These are phyloP conservation scores for Avena eriantha DNA, from an alignment of 176 grass and related monocot species.

Conservation along the genomic window DNA sequence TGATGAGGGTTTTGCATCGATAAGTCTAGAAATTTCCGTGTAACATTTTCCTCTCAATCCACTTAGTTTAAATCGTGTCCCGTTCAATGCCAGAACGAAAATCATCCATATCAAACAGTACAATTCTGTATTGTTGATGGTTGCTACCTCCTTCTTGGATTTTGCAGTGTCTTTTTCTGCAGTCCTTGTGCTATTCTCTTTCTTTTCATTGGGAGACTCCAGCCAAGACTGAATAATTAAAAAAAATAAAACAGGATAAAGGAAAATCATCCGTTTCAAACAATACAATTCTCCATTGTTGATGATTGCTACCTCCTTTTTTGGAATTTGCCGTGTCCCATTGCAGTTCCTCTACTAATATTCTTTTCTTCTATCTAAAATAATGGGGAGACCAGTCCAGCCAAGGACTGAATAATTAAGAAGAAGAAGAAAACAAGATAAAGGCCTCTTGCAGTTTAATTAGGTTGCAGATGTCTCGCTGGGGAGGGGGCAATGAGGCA, in stretches of 20 bases:
- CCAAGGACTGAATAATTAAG: neutral
- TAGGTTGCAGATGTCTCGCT: slow-evolving; percentile 8
- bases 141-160: neutral
- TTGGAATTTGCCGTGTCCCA: neutral
- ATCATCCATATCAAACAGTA: neutral
- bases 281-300: neutral
- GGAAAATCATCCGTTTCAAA: neutral
- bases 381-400: slow-evolving; percentile 24
- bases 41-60: neutral
- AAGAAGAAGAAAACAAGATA: neutral
- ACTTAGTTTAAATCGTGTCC: neutral
- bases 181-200: neutral
- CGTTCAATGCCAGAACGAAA: neutral
- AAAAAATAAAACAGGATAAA: neutral
- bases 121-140: neutral
- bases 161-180: neutral
- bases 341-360: neutral
- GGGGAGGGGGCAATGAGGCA: slow-evolving; percentile 15
- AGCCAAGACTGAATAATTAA: neutral
- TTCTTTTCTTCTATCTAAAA: neutral
- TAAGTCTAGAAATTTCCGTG: neutral
- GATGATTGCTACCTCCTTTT: neutral
- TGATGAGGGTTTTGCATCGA: neutral
- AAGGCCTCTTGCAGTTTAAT: neutral
- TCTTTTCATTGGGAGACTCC: neutral